phyloP scores from a whole-genome alignment of 306 rosid genomes.

The Quercus berberidifolia region DNA sequence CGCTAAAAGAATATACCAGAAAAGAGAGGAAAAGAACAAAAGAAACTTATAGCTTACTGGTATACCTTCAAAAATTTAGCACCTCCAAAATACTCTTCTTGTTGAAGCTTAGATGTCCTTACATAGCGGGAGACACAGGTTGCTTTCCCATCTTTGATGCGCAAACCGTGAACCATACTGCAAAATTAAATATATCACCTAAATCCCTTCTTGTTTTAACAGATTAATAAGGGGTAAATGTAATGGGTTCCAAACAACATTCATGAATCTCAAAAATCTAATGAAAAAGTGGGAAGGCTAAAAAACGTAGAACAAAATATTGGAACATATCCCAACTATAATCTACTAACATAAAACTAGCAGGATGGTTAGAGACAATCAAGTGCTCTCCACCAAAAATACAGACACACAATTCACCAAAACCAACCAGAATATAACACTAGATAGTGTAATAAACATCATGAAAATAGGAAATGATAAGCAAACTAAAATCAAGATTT shows the following conservation, averaged over 20 bases:
- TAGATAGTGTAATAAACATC: too few species aligned
- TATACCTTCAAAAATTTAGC: conserved; percentile 84
- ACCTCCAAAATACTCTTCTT: conserved; percentile 82
- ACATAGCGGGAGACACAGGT: conserved; percentile 83
- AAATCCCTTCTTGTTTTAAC: conserved; percentile 6
- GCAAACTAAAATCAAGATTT: background rate
- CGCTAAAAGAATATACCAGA: background rate
- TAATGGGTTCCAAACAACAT: background rate
- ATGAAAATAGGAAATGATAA: background rate
- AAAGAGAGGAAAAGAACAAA: background rate
- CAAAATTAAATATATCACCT: conserved; percentile 20
- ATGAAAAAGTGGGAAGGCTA: background rate
- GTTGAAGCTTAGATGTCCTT: conserved; percentile 79
- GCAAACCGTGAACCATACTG: conserved; percentile 97
- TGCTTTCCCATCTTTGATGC: conserved; percentile 94
- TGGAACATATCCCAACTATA: background rate
- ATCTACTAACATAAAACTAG: background rate
- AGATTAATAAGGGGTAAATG: background rate
- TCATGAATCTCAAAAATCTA: background rate
- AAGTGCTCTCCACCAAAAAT: background rate
- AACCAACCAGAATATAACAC: too few species aligned
- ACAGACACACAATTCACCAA: background rate
- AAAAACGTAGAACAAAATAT: background rate
- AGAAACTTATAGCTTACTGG: background rate
- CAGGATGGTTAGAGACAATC: background rate